Evolutionary conservation across 768 basidiomycete genomes (phyloP).

Genomic region (Goffeauzyma gilvescens): DNA sequence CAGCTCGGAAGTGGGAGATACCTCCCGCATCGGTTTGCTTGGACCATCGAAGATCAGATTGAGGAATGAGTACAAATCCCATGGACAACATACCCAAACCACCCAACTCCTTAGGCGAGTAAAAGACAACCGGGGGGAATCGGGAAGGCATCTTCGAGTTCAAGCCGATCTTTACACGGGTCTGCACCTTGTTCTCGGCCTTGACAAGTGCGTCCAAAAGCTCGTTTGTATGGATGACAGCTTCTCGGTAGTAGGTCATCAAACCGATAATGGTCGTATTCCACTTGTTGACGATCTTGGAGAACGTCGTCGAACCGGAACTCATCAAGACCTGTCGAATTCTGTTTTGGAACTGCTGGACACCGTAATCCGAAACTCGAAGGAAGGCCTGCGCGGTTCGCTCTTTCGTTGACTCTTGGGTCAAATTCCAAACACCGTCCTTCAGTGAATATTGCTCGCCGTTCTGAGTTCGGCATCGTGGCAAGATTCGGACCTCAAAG

Average conservation of each 20-base stretch:
- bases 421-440: conserved; percentile 90
- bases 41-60: conserved; percentile 91
- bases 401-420: conserved; percentile 93
- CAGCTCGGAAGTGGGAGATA: conserved; percentile 97
- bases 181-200: conserved; percentile 99
- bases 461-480: conserved; percentile 83
- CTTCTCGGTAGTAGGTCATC: conserved; percentile 96
- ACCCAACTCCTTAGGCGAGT: conserved; percentile 93
- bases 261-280: conserved; percentile 73
- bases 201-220: conserved; percentile 89
- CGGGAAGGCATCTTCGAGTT: conserved; percentile 99
- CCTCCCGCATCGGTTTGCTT: conserved; percentile 95
- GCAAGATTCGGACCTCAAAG: conserved; percentile 95
- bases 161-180: conserved; percentile 96
- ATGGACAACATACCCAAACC: conserved; percentile 98
- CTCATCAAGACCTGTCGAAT: conserved; percentile 89
- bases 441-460: conserved; percentile 94
- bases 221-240: conserved; percentile 92
- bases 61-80: conserved; percentile 96
- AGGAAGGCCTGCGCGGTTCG: conserved; percentile 94
- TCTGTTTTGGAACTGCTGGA: conserved; percentile 93
- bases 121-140: conserved; percentile 72
- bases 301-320: conserved; percentile 94
- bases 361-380: conserved; percentile 90
- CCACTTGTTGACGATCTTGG: conserved; percentile 60